Conservation (phyloP, 805 yeast genomes). For the Teunomyces aglyptinius region DNA sequence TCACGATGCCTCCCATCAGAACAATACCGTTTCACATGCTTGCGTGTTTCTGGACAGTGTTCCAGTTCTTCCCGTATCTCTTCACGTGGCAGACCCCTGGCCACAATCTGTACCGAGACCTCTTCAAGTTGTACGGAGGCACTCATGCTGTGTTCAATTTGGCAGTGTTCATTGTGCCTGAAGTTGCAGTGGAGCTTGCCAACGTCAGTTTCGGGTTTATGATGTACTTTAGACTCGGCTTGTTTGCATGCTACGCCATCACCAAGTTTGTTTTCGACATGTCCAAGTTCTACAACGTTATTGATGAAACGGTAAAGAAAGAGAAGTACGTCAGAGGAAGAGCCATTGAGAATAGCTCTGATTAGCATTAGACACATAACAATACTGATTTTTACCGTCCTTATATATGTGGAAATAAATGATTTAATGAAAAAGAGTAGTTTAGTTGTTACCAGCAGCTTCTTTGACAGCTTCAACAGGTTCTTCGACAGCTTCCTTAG, state of each 20-base stretch:
- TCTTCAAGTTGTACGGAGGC: neutral
- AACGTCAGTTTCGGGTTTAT: neutral
- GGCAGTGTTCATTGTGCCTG: neutral
- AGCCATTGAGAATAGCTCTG: conserved; percentile 43
- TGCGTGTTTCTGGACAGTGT: conserved; percentile 19
- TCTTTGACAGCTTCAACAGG: neutral
- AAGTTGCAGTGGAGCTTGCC: neutral
- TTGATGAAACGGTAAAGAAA: conserved; percentile 51
- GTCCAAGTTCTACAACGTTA: conserved; percentile 10
- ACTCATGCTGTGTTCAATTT: neutral
- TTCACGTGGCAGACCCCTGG: neutral
- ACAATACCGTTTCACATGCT: conserved; percentile 14
- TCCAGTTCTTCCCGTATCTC: conserved; percentile 12
- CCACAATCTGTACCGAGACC: neutral
- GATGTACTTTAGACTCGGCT: neutral
- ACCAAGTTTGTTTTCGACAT: neutral
- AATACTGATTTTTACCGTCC: neutral
- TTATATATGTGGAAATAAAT: conserved; percentile 2
- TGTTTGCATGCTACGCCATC: neutral
- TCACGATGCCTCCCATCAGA: conserved; percentile 1
- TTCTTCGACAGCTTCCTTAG: neutral
- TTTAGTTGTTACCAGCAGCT: too few species aligned
- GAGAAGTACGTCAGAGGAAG: conserved; percentile 58
- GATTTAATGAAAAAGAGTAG: neutral
- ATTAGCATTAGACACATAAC: neutral